Conservation (phyloP, 2,329 filamentous ascomycete genomes). For the Monilinia fructigena region DNA sequence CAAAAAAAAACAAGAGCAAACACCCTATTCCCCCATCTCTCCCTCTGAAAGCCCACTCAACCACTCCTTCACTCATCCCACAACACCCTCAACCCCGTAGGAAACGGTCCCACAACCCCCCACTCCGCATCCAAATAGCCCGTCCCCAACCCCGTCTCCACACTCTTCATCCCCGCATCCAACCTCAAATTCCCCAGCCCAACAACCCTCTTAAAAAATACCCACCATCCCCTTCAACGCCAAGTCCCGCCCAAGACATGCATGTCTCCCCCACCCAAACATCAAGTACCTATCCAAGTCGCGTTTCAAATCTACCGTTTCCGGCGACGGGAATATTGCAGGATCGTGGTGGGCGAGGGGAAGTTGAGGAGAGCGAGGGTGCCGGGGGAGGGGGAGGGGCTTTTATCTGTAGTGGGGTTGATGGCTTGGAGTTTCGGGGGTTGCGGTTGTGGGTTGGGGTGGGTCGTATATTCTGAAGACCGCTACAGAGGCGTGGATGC, state of each 20-base stretch:
- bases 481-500: conserved; percentile 62
- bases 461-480: conserved; percentile 49
- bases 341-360: conserved; percentile 55
- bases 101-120: conserved; percentile 54
- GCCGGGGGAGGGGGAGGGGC: conserved; percentile 46
- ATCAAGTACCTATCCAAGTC: conserved; percentile 59
- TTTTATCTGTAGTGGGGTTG: neutral
- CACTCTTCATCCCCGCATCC: conserved; percentile 31
- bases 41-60: too few relatives aligned
- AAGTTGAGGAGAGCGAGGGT: conserved; percentile 65
- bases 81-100: conserved; percentile 39
- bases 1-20: too few relatives aligned
- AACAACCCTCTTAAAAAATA: conserved; percentile 37
- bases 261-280: conserved; percentile 61
- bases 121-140: conserved; percentile 67
- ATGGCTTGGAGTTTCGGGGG: neutral
- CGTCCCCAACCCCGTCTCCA: conserved; percentile 22
- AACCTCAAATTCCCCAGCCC: conserved; percentile 31
- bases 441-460: neutral
- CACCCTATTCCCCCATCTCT: too few relatives aligned
- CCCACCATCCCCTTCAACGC: conserved; percentile 61
- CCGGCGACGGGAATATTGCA: conserved; percentile 58
- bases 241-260: conserved; percentile 62
- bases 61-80: conserved; percentile 32
- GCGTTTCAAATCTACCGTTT: conserved; percentile 59